Evolutionary conservation across 495 filamentous ascomycete species (phyloP), one percentile per base, ranked within the genome.

Genomic region (Neurospora sp.): DNA sequence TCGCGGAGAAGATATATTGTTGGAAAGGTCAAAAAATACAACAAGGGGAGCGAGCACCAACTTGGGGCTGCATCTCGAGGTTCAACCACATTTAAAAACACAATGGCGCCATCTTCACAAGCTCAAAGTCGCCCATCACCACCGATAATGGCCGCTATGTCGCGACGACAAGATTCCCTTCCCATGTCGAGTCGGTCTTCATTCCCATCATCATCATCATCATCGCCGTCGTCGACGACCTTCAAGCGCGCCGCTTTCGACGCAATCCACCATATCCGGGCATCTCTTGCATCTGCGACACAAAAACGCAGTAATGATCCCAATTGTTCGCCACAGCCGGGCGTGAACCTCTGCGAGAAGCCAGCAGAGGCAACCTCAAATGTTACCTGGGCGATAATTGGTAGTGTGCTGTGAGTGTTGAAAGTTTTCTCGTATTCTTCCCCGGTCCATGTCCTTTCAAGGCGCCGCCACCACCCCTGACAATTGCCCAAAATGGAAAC

Each of bases 311-410:
- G 54, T 27, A 35, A 4, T 35, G 54, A 62, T 62, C 6, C 54
- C 20, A 44, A 75, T 18, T 76, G 75, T 62, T 39, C 16, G 18
- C 69, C 74, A 2, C 74, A 72, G 38, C 69, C 73, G n/a, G 73
- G 37, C 14, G 66, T 74, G 37, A 70, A 79, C 41, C 71, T 78
- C 1, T 81, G 79, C 78, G 78, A 81, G 44, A 81, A 78, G 75
- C 77, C 79, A n/a, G 70, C 54, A 11, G 69, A 73, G 5, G 76
- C 79, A 60, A 76, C 75, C 6, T 66, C 71, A 35, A 40, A 20
- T 1, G 35, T 72, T 14, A 81, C 78, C 0, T 79, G 78, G 76
- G 75, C 76, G 38, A 70, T 80, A n/a, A 74, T 81, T 6, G 79
- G 79, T 44, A 62, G 44, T 35, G 70, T 76, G 4, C 7, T 81